phyloP scores from a whole-genome alignment of 495 filamentous ascomycete genomes.

The Penicillium lagena region DNA sequence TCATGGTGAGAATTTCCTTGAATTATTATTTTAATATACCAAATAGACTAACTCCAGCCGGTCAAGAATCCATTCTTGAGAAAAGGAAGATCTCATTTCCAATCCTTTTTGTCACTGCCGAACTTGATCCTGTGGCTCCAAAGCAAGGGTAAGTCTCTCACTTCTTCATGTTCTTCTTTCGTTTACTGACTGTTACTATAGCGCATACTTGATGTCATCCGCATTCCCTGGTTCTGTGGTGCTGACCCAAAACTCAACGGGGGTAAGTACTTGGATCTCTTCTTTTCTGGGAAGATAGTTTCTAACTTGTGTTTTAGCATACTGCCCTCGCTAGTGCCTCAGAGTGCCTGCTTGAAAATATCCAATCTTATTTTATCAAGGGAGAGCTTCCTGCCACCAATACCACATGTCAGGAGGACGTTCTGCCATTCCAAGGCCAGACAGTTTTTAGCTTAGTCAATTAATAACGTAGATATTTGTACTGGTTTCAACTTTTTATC shows the following conservation, averaged over 20 bases:
- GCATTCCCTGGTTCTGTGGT: background rate
- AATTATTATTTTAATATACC: background rate
- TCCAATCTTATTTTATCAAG: background rate
- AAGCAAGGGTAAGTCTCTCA: background rate
- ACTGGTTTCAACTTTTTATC: no score
- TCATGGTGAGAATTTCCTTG: background rate
- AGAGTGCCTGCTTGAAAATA: background rate
- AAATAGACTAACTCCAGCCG: background rate
- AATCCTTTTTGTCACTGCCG: background rate
- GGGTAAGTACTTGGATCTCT: background rate
- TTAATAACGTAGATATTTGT: no score
- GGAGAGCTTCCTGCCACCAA: background rate
- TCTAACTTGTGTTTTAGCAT: background rate
- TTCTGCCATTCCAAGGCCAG: background rate
- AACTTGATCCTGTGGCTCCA: background rate
- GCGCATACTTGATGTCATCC: background rate
- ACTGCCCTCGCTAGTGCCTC: background rate
- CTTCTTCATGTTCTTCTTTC: background rate
- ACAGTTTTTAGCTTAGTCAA: background rate
- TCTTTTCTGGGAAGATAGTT: no score
- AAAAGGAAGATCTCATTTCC: background rate
- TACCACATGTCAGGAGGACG: background rate
- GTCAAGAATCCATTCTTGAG: background rate
- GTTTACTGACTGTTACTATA: background rate
- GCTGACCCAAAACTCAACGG: background rate